Evolutionary conservation across 2,329 filamentous ascomycete genomes (phyloP).

Genomic region (Teratosphaeriaceae sp.): DNA sequence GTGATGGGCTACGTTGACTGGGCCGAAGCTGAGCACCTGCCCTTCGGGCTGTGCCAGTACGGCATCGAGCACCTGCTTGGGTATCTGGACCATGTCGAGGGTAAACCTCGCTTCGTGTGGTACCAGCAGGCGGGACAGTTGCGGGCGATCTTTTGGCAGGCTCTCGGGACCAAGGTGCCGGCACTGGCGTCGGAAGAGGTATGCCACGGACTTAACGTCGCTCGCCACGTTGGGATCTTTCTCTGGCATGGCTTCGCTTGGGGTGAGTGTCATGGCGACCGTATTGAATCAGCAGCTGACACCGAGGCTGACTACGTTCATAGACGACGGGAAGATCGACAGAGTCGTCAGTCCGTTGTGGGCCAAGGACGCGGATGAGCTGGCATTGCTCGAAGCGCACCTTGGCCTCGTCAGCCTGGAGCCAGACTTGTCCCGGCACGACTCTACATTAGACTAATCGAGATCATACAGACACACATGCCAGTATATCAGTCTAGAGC

Average conservation of each 20-base stretch:
- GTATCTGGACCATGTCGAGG: constrained; percentile 22
- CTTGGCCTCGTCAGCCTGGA: constrained; percentile 15
- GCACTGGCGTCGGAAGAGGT: constrained; percentile 27
- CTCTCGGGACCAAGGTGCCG: constrained; percentile 31
- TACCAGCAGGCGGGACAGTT: constrained; percentile 39
- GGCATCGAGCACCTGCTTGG: constrained; percentile 56
- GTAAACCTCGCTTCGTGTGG: constrained; percentile 32
- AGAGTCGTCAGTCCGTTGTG: constrained; percentile 49
- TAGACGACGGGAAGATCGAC: constrained; percentile 54
- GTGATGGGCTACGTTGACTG: constrained; percentile 56
- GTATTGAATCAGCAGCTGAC: too few species aligned
- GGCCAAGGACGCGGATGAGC: constrained; percentile 46
- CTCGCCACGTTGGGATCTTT: constrained; percentile 50
- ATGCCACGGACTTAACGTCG: constrained; percentile 33
- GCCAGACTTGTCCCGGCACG: background rate
- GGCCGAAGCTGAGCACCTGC: constrained; percentile 56
- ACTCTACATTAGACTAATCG: background rate
- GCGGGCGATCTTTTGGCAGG: constrained; percentile 46
- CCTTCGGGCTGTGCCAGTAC: constrained; percentile 55
- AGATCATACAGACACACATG: background rate
- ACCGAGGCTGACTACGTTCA: too few species aligned
- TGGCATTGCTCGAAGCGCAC: constrained; percentile 45
- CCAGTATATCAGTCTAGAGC: background rate
- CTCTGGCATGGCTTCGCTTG: constrained; percentile 50
- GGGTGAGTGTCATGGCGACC: too few species aligned